Base-by-base conservation (phyloP, 2,329 filamentous ascomycete genomes). In the Fusarium sambucinum region DNA sequence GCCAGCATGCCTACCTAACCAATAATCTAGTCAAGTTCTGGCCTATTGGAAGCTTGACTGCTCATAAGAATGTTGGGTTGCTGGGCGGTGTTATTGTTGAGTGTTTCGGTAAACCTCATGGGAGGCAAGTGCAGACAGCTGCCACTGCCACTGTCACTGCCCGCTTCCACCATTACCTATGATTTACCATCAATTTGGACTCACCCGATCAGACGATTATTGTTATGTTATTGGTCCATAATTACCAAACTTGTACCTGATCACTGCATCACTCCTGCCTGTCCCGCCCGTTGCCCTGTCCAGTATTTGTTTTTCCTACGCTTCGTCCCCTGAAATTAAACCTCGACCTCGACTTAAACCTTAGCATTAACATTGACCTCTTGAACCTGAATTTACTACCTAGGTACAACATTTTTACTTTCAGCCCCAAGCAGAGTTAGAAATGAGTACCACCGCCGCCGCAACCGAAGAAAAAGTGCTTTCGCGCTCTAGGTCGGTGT, bases 361-460 rank as follows among this genome's bases (percentile, higher is more conserved):
- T 38, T 17, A 14, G 8, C 17, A 50, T 19, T 23, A 27, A 14
- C 13, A 27, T 38, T 27, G 38, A 27, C 14, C 47, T 35, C 27
- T 19, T 8, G n/a, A 51, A 19, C 13, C n/a, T 12, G 9, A 51
- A 40, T 7, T 17, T 19, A 11, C 9, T 19, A 11, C 9, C 25
- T 29, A 21, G n/a, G n/a, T n/a, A 23, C 8, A 32, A 9, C 4
- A 38, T 29, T 27, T 27, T 40, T 11, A 38, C 13, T 19, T 29
- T 19, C 4, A 19, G 13, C 14, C 27, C 33, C 19, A 29, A 27
- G 17, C 7, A 40, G 33, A 27, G 17, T 40, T 27, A 10, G 30
- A 40, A 11, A 66, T 66, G 62, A 44, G 25, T 25, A n/a, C 40
- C 10, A 19, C 38, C 23, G 37, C 41, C 23, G 37, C 41, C 13